A percentile compares a stretch with the other conserved stretches of the same genome.
phyloP scores from a whole-genome alignment of 73 alveolate genomes.

The Paramecium sexaurelia region DNA sequence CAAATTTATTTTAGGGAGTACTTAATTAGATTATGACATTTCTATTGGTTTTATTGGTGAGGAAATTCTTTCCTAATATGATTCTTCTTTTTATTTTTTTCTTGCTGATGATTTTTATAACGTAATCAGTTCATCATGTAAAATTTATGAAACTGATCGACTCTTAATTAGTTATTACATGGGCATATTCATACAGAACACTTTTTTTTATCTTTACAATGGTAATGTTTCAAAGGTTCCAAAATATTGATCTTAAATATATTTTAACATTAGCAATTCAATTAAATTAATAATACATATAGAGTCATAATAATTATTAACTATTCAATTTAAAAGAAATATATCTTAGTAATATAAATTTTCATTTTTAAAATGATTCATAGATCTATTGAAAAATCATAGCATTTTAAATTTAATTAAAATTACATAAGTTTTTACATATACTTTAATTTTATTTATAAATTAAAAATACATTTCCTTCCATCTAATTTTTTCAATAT shows the following conservation, averaged over 20 bases:
- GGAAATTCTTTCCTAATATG: not conserved
- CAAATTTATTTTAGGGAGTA: not conserved
- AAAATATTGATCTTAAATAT: conserved; percentile 50
- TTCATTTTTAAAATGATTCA: too few species aligned
- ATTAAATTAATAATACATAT: not conserved
- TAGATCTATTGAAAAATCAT: too few species aligned
- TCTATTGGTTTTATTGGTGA: not conserved
- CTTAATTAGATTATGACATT: not conserved
- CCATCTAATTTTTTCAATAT: too few species aligned
- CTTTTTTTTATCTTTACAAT: not conserved
- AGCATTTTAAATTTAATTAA: too few species aligned
- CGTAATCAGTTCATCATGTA: conserved; percentile 25
- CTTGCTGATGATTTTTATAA: conserved; percentile 47
- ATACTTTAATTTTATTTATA: too few species aligned
- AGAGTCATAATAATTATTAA: not conserved
- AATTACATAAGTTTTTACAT: too few species aligned
- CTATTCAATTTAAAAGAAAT: not conserved
- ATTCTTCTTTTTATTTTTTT: conserved; percentile 11
- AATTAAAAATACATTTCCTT: too few species aligned
- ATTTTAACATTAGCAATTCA: conserved; percentile 21
- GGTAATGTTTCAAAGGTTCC: conserved; percentile 21
- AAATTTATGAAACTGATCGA: conserved; percentile 38
- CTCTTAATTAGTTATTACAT: conserved; percentile 16
- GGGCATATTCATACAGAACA: conserved; percentile 7
- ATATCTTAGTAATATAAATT: not conserved